Base-by-base conservation (phyloP, 2,329 filamentous ascomycete genomes). In the Metarhizium robertsii region DNA sequence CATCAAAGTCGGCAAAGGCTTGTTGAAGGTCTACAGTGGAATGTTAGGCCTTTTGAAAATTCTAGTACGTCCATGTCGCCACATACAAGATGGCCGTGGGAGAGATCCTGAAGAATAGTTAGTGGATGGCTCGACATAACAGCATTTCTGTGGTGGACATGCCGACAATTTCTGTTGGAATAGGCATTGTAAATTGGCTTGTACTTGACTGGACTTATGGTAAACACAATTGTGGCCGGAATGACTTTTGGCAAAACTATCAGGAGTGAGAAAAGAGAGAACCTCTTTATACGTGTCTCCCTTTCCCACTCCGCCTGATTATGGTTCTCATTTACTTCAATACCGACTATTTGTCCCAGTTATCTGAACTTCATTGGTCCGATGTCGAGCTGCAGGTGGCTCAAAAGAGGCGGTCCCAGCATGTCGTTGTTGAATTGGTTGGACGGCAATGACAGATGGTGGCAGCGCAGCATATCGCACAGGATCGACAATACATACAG, bases 1-100 rank as follows among this genome's bases (percentile, higher is more conserved):
- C 50, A 42, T 59, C 57, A 18, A 52, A 59, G 3, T 55, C 50
- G n/a, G 53, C 47, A 45, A 52, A 55, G 34, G 57, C 53, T 2
- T 55, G 18, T 46, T 59, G 57, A n/a, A 59, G 52, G 48, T 46
- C 57, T 58, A 40, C 52, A 25, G 10, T 13, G 45, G 16, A 40
- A 40, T 16, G 38, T 40, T 16, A 40, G 38, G 14, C 1, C 11
- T 40, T 40, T 40, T 13, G 13, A 11, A 14, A 16, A 2, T 25
- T 13, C 16, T 25, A n/a, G 2, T 16, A 5, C 25, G 6, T 47
- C 25, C 10, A 47, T 6, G n/a, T n/a, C 25, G 45, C 6, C 20
- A 25, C 38, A 45, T 30, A 32, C 38, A 32, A 32, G 40, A 30
- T 4, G 50, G 50, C 38, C 50, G 36, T 11, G 38, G 50, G 6